A percentile compares a stretch with the other conserved stretches of the same genome.
phyloP scores from a whole-genome alignment of 495 filamentous ascomycete species.

The Hypoxylon perforatum region DNA sequence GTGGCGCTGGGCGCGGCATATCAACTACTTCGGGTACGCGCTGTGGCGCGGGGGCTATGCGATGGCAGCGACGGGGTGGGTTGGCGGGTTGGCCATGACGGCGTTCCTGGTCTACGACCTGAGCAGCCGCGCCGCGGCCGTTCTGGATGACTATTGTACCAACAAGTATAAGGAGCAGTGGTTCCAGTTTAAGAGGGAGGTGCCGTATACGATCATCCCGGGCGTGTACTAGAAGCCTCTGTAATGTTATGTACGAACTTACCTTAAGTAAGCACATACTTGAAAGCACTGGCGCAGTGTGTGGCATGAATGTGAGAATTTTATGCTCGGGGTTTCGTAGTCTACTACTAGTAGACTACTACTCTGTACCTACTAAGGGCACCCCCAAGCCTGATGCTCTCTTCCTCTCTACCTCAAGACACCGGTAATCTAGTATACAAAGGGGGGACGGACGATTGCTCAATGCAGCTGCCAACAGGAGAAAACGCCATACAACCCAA shows the following conservation, averaged over 20 bases:
- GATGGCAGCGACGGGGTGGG: conserved; percentile 60
- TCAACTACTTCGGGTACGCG: conserved; percentile 69
- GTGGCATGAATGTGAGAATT: background rate
- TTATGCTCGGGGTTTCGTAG: background rate
- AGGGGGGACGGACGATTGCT: background rate
- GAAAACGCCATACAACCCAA: conserved; percentile 4
- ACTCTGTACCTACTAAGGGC: background rate
- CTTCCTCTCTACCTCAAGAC: background rate
- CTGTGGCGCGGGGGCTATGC: conserved; percentile 66
- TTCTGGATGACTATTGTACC: conserved; percentile 63
- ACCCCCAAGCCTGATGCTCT: background rate
- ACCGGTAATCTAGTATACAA: conserved; percentile 43
- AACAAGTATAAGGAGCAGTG: conserved; percentile 58
- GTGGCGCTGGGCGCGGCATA: conserved; percentile 65
- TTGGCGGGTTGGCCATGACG: conserved; percentile 51
- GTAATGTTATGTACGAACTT: background rate
- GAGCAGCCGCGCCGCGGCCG: conserved; percentile 53
- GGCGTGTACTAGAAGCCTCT: conserved; percentile 46
- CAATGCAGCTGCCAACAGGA: conserved; percentile 1
- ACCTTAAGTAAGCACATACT: background rate
- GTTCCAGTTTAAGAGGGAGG: conserved; percentile 55
- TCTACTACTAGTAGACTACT: background rate
- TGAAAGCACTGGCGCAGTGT: background rate
- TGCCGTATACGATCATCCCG: conserved; percentile 59
- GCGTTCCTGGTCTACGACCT: conserved; percentile 60